Evolutionary conservation across 2,329 filamentous ascomycete genomes (phyloP).

Genomic region (Stemphylium lycopersici): DNA sequence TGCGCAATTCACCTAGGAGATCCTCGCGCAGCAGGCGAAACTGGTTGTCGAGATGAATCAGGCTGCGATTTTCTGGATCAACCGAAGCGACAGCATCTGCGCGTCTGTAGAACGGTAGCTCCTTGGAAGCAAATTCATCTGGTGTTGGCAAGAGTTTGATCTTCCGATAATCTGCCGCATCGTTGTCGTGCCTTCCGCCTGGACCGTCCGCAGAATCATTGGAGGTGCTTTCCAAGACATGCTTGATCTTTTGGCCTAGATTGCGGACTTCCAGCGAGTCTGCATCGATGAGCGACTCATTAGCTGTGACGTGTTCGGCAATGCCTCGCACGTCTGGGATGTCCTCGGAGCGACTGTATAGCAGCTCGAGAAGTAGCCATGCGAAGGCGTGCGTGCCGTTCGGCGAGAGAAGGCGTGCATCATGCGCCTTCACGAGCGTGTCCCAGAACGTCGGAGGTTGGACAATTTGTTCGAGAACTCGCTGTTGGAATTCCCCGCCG

Average conservation of each 20-base stretch:
- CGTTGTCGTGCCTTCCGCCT: conserved; percentile 77
- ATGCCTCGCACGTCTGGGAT: conserved; percentile 34
- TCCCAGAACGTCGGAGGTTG: conserved; percentile 64
- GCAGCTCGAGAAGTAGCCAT: conserved; percentile 56
- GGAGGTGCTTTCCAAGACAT: conserved; percentile 55
- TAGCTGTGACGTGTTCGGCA: conserved; percentile 29
- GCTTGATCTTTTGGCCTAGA: conserved; percentile 62
- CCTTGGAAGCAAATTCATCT: conserved; percentile 65
- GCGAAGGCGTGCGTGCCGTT: conserved; percentile 42
- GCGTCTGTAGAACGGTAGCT: conserved; percentile 61
- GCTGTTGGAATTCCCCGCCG: conserved; percentile 57
- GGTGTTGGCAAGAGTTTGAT: conserved; percentile 70
- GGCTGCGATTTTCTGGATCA: conserved; percentile 47
- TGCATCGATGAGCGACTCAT: conserved; percentile 30
- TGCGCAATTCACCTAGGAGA: conserved; percentile 69
- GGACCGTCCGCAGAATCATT: conserved; percentile 52
- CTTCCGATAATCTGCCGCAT: conserved; percentile 65
- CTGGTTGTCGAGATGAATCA: conserved; percentile 69
- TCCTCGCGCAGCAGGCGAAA: conserved; percentile 75
- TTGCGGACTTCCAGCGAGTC: conserved; percentile 59
- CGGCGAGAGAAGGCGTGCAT: conserved; percentile 27
- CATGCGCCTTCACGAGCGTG: conserved; percentile 48
- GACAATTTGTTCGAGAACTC: conserved; percentile 55
- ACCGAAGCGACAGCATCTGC: conserved; percentile 57
- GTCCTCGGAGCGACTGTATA: conserved; percentile 44